phyloP scores from a whole-genome alignment of 1,139 yeast genomes.

The Lodderomyces margitis region DNA sequence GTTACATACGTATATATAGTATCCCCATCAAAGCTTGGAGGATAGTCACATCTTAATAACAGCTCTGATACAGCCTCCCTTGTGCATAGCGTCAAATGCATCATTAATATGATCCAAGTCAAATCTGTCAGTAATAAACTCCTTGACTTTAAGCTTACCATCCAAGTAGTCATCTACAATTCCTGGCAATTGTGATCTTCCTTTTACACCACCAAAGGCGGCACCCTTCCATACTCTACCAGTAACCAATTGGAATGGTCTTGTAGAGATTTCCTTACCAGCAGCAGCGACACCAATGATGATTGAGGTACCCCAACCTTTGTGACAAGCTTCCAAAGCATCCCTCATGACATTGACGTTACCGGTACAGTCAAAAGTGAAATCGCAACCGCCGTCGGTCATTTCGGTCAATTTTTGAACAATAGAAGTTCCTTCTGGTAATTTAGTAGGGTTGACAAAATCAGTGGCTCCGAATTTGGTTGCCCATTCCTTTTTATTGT shows the following conservation, averaged over 20 bases:
- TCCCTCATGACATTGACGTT: conserved; percentile 91
- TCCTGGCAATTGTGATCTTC: conserved; percentile 92
- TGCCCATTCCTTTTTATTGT: conserved; percentile 83
- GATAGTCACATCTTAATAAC: conserved; percentile 52
- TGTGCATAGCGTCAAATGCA: conserved; percentile 94
- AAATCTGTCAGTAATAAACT: conserved; percentile 90
- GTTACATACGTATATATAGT: conserved; percentile 1
- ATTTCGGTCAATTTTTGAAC: conserved; percentile 82
- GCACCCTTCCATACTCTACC: conserved; percentile 99
- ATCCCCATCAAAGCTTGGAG: conserved; percentile 8
- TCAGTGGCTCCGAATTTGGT: conserved; percentile 91
- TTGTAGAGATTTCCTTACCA: conserved; percentile 91
- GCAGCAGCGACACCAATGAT: conserved; percentile 98
- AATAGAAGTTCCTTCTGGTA: conserved; percentile 71
- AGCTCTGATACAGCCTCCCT: conserved; percentile 92
- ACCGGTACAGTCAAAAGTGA: conserved; percentile 97
- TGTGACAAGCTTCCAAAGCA: conserved; percentile 96
- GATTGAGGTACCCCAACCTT: conserved; percentile 97
- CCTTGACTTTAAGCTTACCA: conserved; percentile 88
- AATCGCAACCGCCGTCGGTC: conserved; percentile 97
- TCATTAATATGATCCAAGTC: conserved; percentile 72
- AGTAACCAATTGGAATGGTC: conserved; percentile 98
- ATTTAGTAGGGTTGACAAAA: conserved; percentile 77
- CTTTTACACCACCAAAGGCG: conserved; percentile 98
- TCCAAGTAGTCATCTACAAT: conserved; percentile 80